These are phyloP conservation scores for Zalaria sp. DNA, from an alignment of 2,329 filamentous ascomycete genomes.

Conservation along the genomic window DNA sequence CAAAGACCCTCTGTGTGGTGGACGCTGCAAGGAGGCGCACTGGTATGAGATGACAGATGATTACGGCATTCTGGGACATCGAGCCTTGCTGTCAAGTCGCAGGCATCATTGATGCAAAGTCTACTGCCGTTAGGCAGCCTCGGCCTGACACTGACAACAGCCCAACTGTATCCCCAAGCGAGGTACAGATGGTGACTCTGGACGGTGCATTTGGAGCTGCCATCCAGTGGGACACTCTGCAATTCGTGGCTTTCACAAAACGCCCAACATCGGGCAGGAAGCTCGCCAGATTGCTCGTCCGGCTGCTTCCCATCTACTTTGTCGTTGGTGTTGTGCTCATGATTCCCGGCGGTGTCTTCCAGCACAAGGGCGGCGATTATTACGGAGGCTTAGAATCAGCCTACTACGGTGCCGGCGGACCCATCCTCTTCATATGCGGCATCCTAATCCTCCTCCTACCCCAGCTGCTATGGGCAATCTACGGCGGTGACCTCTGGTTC, in stretches of 20 bases:
- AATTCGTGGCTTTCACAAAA: slow-evolving; percentile 13
- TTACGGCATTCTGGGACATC: slow-evolving; percentile 32
- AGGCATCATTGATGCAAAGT: slow-evolving; percentile 19
- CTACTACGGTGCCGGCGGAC: too few species aligned
- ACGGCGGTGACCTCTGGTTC: slow-evolving; percentile 25
- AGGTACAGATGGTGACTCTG: slow-evolving; percentile 28
- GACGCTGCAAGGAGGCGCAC: slow-evolving; percentile 12
- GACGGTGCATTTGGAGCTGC: slow-evolving; percentile 27
- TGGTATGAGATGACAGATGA: slow-evolving; percentile 29
- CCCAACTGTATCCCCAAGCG: too few species aligned
- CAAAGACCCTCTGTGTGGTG: too few species aligned
- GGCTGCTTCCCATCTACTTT: too few species aligned
- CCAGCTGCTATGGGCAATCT: slow-evolving; percentile 17
- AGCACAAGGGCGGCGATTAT: too few species aligned
- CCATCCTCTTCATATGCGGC: slow-evolving; percentile 1
- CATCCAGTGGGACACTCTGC: slow-evolving; percentile 30
- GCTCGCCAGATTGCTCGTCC: background rate
- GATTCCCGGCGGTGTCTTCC: too few species aligned
- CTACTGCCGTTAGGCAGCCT: too few species aligned
- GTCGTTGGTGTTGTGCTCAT: too few species aligned
- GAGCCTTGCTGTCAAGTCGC: slow-evolving; percentile 26
- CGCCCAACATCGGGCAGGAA: background rate
- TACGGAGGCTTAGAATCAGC: too few species aligned
- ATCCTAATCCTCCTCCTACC: slow-evolving; percentile 7
- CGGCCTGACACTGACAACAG: too few species aligned